Conservation (phyloP, 1,284 basidiomycete species). For the Cryptococcus sp. region DNA sequence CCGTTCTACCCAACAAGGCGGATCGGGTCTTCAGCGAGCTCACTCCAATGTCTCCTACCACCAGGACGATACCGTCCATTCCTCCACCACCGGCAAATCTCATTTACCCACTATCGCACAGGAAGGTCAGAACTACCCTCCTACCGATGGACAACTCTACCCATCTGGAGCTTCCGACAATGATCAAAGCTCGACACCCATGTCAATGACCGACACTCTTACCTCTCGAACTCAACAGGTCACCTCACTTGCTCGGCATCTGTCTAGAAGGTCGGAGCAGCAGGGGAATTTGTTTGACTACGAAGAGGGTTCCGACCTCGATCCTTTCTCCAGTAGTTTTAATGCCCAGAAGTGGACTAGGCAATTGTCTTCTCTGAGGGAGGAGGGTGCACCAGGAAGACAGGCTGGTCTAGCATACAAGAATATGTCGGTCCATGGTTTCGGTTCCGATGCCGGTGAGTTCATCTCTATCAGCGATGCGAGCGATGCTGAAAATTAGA, state of each 20-base stretch:
- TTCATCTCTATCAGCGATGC: not conserved
- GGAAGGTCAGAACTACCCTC: not conserved
- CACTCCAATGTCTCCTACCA: not conserved
- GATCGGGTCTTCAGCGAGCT: not conserved
- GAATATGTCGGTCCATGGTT: conserved; percentile 52
- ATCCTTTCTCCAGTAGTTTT: conserved; percentile 50
- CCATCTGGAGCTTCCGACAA: not conserved
- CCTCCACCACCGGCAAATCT: not conserved
- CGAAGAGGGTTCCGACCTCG: conserved; percentile 41
- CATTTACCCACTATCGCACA: not conserved
- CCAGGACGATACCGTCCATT: not conserved
- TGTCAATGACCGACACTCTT: not conserved
- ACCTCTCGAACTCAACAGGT: conserved; percentile 10
- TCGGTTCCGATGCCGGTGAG: conserved; percentile 47
- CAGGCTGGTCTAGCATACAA: conserved; percentile 51
- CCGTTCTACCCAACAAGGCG: not conserved
- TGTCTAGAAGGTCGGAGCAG: conserved; percentile 26
- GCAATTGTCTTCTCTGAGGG: conserved; percentile 19
- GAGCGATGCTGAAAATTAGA: conserved; percentile 26
- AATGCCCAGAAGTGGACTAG: conserved; percentile 49
- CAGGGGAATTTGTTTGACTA: conserved; percentile 26
- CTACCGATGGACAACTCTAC: not conserved
- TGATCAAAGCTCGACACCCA: not conserved
- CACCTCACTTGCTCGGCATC: conserved; percentile 27
- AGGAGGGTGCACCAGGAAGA: conserved; percentile 38